Percentiles rank a stretch among this genome's conserved stretches.
These are phyloP conservation scores for Cyberlindnera saturnus DNA, from an alignment of 805 yeast species.

Conservation along the genomic window DNA sequence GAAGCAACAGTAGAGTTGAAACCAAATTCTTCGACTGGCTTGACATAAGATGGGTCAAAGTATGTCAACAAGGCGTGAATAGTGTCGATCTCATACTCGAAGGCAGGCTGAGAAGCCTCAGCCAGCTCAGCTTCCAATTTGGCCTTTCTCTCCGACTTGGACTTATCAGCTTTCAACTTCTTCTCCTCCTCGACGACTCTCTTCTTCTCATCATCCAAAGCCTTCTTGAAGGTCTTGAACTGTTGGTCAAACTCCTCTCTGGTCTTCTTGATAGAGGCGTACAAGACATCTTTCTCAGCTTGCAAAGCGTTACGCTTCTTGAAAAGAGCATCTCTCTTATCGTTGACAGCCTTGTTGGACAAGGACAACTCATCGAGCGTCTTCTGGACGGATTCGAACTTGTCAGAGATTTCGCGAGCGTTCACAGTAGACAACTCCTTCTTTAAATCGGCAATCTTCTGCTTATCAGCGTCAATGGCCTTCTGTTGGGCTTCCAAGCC, in stretches of 20 bases:
- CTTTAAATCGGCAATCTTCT: slow-evolving; percentile 70
- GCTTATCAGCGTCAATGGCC: slow-evolving; percentile 72
- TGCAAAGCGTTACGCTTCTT: slow-evolving; percentile 62
- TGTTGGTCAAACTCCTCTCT: slow-evolving; percentile 73
- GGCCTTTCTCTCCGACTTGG: slow-evolving; percentile 46
- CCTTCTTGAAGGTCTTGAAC: slow-evolving; percentile 62
- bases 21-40: slow-evolving; percentile 36
- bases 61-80: slow-evolving; percentile 66
- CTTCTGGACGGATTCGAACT: slow-evolving; percentile 63
- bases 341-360: slow-evolving; percentile 53
- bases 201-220: slow-evolving; percentile 68
- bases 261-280: slow-evolving; percentile 59
- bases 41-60: slow-evolving; percentile 76
- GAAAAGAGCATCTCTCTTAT: slow-evolving; percentile 59
- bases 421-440: slow-evolving; percentile 47
- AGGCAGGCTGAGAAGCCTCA: slow-evolving; percentile 79
- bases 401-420: slow-evolving; percentile 59
- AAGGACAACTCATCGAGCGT: slow-evolving; percentile 62
- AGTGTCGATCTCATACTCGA: slow-evolving; percentile 66
- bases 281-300: slow-evolving; percentile 63
- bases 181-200: slow-evolving; percentile 52
- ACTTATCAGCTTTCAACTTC: slow-evolving; percentile 39
- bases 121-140: slow-evolving; percentile 66
- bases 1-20: slow-evolving; percentile 25
- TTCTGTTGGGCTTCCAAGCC: slow-evolving; percentile 69